These are phyloP conservation scores for Giardia muris DNA, from an alignment of 208 protist species.

Conservation along the genomic window DNA sequence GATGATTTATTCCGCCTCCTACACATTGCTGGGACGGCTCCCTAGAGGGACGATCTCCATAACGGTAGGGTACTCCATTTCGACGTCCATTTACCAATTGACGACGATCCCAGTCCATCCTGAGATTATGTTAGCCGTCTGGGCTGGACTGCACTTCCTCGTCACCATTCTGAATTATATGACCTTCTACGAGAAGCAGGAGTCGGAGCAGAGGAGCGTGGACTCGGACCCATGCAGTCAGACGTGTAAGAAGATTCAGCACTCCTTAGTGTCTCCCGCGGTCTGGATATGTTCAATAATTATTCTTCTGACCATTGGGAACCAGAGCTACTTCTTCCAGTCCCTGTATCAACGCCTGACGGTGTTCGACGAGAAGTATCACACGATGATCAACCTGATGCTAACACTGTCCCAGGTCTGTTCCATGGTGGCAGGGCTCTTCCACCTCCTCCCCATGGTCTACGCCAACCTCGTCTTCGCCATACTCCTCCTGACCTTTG, in stretches of 20 bases:
- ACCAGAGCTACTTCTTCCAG: not conserved
- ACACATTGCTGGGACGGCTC: not conserved
- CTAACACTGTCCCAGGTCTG: not conserved
- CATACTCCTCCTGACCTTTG: not conserved
- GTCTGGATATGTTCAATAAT: not conserved
- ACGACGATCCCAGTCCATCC: not conserved
- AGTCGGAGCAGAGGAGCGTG: too few relatives aligned
- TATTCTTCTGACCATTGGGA: not conserved
- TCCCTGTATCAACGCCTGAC: not conserved
- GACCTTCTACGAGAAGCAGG: not conserved
- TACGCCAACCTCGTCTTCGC: not conserved
- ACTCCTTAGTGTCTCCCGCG: not conserved
- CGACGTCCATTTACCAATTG: not conserved
- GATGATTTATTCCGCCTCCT: not conserved
- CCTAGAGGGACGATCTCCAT: not conserved
- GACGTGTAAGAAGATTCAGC: not conserved
- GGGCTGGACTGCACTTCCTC: not conserved
- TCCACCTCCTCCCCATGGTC: not conserved
- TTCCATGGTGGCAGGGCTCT: not conserved
- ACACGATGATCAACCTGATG: not conserved
- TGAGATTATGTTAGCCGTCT: not conserved
- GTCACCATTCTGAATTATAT: not conserved
- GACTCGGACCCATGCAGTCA: not conserved
- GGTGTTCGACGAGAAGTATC: not conserved
- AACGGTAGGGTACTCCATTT: not conserved